These are phyloP conservation scores for Suillus occidentalis DNA, from an alignment of 768 basidiomycete genomes.

Conservation along the genomic window DNA sequence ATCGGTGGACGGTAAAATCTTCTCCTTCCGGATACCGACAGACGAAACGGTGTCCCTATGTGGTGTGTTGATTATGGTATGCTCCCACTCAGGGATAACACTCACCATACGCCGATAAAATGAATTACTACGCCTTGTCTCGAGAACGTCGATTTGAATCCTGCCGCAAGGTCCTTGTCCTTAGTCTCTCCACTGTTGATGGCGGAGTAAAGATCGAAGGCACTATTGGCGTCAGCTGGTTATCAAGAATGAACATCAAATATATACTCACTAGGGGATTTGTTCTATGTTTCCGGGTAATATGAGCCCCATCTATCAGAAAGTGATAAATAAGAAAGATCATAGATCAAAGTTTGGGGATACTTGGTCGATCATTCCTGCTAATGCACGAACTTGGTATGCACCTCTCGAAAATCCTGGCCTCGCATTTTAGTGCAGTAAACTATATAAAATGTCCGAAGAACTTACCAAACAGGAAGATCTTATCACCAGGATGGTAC, in stretches of 20 bases:
- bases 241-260: background rate
- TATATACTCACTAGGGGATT: slow-evolving; percentile 36
- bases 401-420: slow-evolving; percentile 50
- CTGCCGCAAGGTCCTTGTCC: slow-evolving; percentile 21
- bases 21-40: slow-evolving; percentile 35
- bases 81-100: slow-evolving; percentile 1
- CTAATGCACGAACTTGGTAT: slow-evolving; percentile 43
- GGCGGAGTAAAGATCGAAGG: slow-evolving; percentile 39
- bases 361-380: slow-evolving; percentile 46
- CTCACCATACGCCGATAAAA: slow-evolving; percentile 47
- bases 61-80: background rate
- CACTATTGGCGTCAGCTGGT: slow-evolving; percentile 24
- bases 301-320: slow-evolving; percentile 40
- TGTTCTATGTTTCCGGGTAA: slow-evolving; percentile 41
- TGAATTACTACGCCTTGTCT: slow-evolving; percentile 35
- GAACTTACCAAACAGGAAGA: slow-evolving; percentile 42
- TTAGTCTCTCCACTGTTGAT: slow-evolving; percentile 18
- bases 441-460: background rate
- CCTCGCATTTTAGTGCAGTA: slow-evolving; percentile 7
- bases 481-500: slow-evolving; percentile 37
- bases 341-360: background rate
- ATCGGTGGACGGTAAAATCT: slow-evolving; percentile 33
- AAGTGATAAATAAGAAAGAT: background rate
- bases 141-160: slow-evolving; percentile 40
- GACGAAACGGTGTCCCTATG: slow-evolving; percentile 50